Base-by-base conservation (phyloP, 495 filamentous ascomycete species). In the Astrocystis sublimbata region DNA sequence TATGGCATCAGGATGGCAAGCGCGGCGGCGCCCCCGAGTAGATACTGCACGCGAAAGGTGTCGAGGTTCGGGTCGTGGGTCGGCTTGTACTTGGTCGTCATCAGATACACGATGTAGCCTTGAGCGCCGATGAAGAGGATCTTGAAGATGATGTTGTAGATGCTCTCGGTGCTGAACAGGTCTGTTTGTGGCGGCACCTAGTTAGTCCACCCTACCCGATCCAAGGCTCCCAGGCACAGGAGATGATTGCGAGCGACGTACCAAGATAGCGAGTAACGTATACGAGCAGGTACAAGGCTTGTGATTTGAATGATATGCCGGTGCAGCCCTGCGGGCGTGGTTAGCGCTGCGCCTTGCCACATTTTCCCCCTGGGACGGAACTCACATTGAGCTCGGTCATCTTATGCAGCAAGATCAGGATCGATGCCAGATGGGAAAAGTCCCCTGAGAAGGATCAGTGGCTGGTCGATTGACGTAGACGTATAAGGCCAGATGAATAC, bases 271-370 rank as follows among this genome's bases (percentile, higher is more conserved):
- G 85, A 49, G 92, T 93, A 23, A 93, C 70, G 76, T 98, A 98
- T 58, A 98, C 96, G 38, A 96, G 79, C 63, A 98, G 76, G 77
- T 98, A 98, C 38, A 98, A 80, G 26, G 86, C 88, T 82, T 98
- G 94, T 54, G 94, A 96, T 75, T 98, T 98, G 83, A 98, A 97
- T 5, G 94, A 98, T 76, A 98, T 89, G 62, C 94, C 94, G 12
- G 93, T 88, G 69, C 93, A 96, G 81, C 92, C 96, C 94, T 98
- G 80, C 17, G 40, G 38, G 17, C 53, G 49, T 4, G n/a, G 58
- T 68, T 65, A 71, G 68, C 42, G 46, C 45, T 35, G 49, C n/a
- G 36, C 46, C 23, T 9, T 17, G 15, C 8, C 50, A 13, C 40
- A 31, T 56, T n/a, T n/a, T 59, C 45, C 42, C 38, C 41, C 26